phyloP scores from a whole-genome alignment of 2,329 filamentous ascomycete genomes.

The Tolypocladium album region DNA sequence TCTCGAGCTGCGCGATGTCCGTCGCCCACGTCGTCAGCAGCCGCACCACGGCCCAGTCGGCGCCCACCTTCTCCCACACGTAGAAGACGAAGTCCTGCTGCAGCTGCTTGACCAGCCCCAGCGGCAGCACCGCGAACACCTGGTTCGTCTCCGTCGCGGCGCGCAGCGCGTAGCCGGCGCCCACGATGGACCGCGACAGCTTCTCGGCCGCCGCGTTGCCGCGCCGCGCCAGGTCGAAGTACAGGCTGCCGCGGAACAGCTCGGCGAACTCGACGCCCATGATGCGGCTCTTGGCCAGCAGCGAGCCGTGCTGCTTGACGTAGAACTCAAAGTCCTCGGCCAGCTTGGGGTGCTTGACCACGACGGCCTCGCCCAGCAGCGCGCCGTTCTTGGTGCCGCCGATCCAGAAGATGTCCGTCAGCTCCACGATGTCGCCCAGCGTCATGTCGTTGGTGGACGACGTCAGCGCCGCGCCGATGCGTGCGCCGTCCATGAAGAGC shows the following conservation, averaged over 20 bases:
- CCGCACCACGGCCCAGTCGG: conserved; percentile 28
- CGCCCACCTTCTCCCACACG: conserved; percentile 32
- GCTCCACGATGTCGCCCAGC: conserved; percentile 30
- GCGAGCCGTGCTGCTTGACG: conserved; percentile 38
- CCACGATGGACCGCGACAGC: conserved; percentile 30
- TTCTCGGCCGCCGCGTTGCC: conserved; percentile 33
- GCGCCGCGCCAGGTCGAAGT: conserved; percentile 32
- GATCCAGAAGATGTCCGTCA: conserved; percentile 44
- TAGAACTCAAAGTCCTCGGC: conserved; percentile 38
- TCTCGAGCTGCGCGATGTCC: conserved; percentile 27
- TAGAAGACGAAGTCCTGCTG: conserved; percentile 35
- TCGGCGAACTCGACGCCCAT: conserved; percentile 39
- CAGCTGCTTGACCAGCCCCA: conserved; percentile 23
- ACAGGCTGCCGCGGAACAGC: conserved; percentile 32
- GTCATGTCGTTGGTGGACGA: conserved; percentile 31
- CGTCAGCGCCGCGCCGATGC: conserved; percentile 31
- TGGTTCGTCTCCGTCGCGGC: conserved; percentile 40
- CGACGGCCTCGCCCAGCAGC: conserved; percentile 37
- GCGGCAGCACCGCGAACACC: conserved; percentile 34
- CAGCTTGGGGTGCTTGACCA: conserved; percentile 29
- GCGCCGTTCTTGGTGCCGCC: conserved; percentile 42
- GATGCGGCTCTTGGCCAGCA: conserved; percentile 37
- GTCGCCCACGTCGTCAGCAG: conserved; percentile 42
- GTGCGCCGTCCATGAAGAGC: conserved; percentile 36
- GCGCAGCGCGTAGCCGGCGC: conserved; percentile 27